Conservation (phyloP, 1,284 basidiomycete genomes). For the Malassezia vespertilionis region DNA sequence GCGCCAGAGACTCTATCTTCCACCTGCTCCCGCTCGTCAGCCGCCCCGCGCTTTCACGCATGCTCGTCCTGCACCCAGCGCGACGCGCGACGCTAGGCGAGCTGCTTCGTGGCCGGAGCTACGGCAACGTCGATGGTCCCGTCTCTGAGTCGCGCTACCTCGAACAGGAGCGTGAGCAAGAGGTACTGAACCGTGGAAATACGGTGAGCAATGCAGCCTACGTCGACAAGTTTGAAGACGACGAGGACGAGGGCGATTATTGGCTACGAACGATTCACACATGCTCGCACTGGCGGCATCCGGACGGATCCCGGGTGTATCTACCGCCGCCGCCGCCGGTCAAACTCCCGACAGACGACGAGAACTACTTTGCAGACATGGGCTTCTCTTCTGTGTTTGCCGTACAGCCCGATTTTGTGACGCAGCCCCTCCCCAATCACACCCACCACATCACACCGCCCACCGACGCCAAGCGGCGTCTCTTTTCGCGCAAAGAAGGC, state of each 20-base stretch:
- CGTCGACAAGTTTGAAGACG: conserved; percentile 39
- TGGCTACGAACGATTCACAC: conserved; percentile 48
- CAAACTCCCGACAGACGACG: neutral
- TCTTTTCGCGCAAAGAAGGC: conserved; percentile 4
- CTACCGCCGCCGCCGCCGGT: too few relatives aligned
- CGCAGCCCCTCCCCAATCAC: conserved; percentile 31
- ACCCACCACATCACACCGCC: conserved; percentile 35
- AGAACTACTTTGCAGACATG: conserved; percentile 16
- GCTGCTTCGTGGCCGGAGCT: conserved; percentile 62
- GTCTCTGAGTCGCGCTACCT: conserved; percentile 26
- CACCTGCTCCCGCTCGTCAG: conserved; percentile 83
- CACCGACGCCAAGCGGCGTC: conserved; percentile 29
- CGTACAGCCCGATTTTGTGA: neutral
- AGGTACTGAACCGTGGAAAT: too few relatives aligned
- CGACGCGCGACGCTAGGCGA: conserved; percentile 88
- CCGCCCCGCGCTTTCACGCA: conserved; percentile 66
- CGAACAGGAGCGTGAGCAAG: conserved; percentile 6
- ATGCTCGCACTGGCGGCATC: conserved; percentile 31
- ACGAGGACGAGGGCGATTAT: conserved; percentile 48
- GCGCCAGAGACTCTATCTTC: conserved; percentile 90
- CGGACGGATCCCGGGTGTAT: too few relatives aligned
- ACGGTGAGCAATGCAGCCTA: conserved; percentile 15
- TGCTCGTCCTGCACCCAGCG: conserved; percentile 81
- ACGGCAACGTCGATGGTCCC: conserved; percentile 34
- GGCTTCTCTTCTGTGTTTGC: conserved; percentile 10